phyloP scores from a whole-genome alignment of 805 yeast genomes.

The Metschnikowia gelsemii region DNA sequence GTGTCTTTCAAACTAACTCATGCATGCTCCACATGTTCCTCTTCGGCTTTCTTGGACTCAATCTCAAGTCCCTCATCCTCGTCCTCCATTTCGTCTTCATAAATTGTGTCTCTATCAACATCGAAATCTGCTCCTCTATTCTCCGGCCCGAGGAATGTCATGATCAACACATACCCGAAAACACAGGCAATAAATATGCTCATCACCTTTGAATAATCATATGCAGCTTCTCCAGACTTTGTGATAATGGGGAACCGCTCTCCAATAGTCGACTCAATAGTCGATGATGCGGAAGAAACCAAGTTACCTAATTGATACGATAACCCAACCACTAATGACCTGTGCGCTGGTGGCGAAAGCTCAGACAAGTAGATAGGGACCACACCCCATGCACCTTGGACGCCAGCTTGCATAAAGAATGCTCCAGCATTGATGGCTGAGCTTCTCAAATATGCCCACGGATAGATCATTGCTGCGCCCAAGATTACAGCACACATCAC shows the following conservation, averaged over 20 bases:
- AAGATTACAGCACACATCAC: constrained; percentile 32
- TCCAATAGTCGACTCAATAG: constrained; percentile 67
- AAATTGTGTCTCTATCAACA: constrained; percentile 17
- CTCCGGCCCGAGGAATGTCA: constrained; percentile 60
- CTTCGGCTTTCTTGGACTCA: constrained; percentile 11
- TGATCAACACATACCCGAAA: constrained; percentile 49
- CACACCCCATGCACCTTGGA: constrained; percentile 76
- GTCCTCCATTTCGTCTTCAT: constrained; percentile 13
- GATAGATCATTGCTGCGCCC: constrained; percentile 43
- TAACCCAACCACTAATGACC: constrained; percentile 26
- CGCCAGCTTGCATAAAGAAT: constrained; percentile 62
- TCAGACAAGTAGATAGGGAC: constrained; percentile 67
- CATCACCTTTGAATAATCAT: constrained; percentile 71
- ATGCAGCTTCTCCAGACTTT: constrained; percentile 25
- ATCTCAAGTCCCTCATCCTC: constrained; percentile 9
- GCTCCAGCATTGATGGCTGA: constrained; percentile 54
- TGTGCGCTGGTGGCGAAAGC: constrained; percentile 39
- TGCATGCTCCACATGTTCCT: too few species aligned
- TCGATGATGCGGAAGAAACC: constrained; percentile 67
- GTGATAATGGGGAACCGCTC: constrained; percentile 51
- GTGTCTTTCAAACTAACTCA: too few species aligned
- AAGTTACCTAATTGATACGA: constrained; percentile 73
- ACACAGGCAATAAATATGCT: constrained; percentile 67
- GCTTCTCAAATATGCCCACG: constrained; percentile 25
- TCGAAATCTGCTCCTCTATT: constrained; percentile 25